Evolutionary conservation across 495 filamentous ascomycete species (phyloP), one percentile per base, ranked within the genome.

Genomic region (Neurospora intermedia): DNA sequence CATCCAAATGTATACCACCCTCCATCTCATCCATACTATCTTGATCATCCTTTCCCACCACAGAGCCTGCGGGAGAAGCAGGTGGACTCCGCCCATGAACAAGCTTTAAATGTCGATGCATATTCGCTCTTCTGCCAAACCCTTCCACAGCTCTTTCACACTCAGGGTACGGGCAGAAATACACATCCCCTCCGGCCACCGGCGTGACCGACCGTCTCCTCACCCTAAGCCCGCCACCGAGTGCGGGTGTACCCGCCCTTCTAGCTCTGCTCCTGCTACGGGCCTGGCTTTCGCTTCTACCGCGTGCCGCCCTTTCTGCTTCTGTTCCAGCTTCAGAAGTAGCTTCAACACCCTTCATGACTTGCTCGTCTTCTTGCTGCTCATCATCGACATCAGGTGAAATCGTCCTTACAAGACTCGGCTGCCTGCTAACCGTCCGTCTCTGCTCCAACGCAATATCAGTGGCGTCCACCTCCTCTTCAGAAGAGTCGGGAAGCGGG

Each of bases 1-100:
- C 79, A 74, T 89, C 87, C 31, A 84, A 78, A 69, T 89, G 87
- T 13, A 88, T 83, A 1, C 81, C 85, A 1, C 86, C 87, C 20
- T 82, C 76, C 83, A 87, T 86, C 77, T 88, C 85, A 27, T 87
- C 82, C 70, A 81, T 79, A 73, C 81, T 84, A 16, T 84, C 82
- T 38, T 80, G 74, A 9, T 82, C 80, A 6, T 79, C 76, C 40
- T 70, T 75, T 77, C 69, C 69, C 54, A 45, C 18, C 69, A 41
- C 43, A 13, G 73, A 70, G n/a, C 48, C 66, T 9, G 54, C 72
- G 2, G 54, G 13, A 5, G 54, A 66, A 1, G 27, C 6, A 15
- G 42, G 73, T 15, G 69, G 72, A 18, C 42, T 39, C 15, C 77
- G 74, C 3, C 77, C 74, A 71, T 88, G 86, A 70, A 83, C 74